Evolutionary conservation across 495 filamentous ascomycete genomes (phyloP), one percentile per base, ranked within the genome.

Genomic region (Neurospora hispaniola): DNA sequence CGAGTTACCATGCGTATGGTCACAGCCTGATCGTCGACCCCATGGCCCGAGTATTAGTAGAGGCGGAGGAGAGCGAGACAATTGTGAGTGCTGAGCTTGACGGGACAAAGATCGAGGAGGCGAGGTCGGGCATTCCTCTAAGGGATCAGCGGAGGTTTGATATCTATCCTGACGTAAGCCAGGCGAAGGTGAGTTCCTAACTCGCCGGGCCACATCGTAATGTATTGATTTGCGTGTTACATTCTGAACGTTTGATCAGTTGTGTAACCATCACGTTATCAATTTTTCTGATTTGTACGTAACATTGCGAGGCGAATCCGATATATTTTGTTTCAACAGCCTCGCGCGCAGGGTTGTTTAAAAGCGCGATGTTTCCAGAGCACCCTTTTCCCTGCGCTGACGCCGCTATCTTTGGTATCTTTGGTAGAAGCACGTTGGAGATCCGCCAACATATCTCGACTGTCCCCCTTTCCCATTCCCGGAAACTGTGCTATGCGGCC

Each of bases 131-230:
- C 20, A 97, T 98, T 79, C 96, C 96, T 35, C 85, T 98, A 40
- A 86, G 89, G 76, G 87, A 84, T 39, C 96, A 99, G 89, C 87
- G 95, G 74, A 85, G 96, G 75, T 98, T 96, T 81, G 96, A 99
- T 83, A 89, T 99, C 35, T 99, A 99, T 82, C 91, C 93, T 16
- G 95, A 99, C 88, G 89, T 99, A 39, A 92, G 89, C 74, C 76
- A 84, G 76, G 88, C 76, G 23, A 72, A 78, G 71, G 79, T 83
- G 18, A 71, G 72, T 20, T 78, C 77, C 16, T 54, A 76, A 79
- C n/a, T 77, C 79, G 73, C 62, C 70, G 54, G 31, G 54, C 54
- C 35, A 6, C 18, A 39, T 66, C 18, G 54, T 66, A 8, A 27
- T 35, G 27, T 31, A 38, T 35, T 66, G 54, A 66, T 66, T 14